Conservation (phyloP, 768 basidiomycete genomes). For the Auricularia auricula-judae region DNA sequence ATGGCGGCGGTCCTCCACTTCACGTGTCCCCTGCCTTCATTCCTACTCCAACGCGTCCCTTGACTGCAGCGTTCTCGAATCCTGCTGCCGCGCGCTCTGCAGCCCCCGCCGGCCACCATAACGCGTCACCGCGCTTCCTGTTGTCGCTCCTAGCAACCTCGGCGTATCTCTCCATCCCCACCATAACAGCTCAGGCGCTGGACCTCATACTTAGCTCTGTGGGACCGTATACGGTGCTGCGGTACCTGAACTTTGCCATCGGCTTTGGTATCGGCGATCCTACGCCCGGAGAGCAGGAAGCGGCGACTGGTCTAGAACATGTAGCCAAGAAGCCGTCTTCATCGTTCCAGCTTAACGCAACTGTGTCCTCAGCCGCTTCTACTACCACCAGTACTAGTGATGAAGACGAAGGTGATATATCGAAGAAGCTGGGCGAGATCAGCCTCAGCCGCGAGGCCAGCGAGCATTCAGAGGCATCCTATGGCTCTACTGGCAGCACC, state of each 20-base stretch:
- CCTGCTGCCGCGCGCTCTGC: constrained; percentile 13
- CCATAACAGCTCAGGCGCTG: constrained; percentile 66
- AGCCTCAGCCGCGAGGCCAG: background rate
- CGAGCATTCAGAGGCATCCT: background rate
- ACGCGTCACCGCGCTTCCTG: constrained; percentile 69
- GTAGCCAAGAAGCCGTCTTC: constrained; percentile 20
- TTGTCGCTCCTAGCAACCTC: constrained; percentile 81
- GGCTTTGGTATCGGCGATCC: constrained; percentile 49
- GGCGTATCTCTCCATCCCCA: constrained; percentile 74
- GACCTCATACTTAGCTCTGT: constrained; percentile 58
- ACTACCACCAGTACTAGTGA: constrained; percentile 11
- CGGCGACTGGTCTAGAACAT: constrained; percentile 56
- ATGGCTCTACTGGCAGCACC: background rate
- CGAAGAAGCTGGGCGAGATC: background rate
- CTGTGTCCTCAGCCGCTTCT: background rate
- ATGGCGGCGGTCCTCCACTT: constrained; percentile 74
- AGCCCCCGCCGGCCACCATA: constrained; percentile 48
- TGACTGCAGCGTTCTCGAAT: constrained; percentile 53
- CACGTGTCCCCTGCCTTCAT: constrained; percentile 53
- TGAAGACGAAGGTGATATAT: constrained; percentile 6
- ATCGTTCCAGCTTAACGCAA: background rate
- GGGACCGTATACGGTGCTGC: constrained; percentile 63
- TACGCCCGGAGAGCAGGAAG: constrained; percentile 33
- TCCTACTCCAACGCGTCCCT: constrained; percentile 54
- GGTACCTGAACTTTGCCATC: constrained; percentile 74